These are phyloP conservation scores for Carallia pectinifolia DNA, from an alignment of 345 rosid species.

Conservation along the genomic window DNA sequence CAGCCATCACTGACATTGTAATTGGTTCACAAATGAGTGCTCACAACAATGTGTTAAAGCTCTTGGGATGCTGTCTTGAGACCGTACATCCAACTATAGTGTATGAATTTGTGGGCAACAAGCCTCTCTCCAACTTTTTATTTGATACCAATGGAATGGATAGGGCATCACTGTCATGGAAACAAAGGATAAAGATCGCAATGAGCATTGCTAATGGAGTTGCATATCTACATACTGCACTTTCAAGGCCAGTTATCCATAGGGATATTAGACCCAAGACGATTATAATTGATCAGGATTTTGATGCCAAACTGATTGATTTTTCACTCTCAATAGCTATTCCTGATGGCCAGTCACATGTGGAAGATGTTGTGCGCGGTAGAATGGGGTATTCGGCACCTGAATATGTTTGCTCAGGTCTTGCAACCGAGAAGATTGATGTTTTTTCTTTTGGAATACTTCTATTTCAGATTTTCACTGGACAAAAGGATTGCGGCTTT, in stretches of 20 bases:
- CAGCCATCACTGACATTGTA: neutral
- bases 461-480: neutral
- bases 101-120: neutral
- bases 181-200: neutral
- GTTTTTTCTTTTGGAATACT: neutral
- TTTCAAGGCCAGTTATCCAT: neutral
- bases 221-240: neutral
- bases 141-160: too few relatives aligned
- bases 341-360: too few relatives aligned
- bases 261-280: fast-evolving
- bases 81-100: neutral
- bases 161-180: neutral
- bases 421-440: neutral
- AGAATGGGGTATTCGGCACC: neutral
- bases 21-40: neutral
- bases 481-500: too few relatives aligned
- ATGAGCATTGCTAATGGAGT: neutral
- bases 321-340: too few relatives aligned
- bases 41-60: neutral
- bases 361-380: too few relatives aligned
- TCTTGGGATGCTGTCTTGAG: neutral
- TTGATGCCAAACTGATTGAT: too few relatives aligned
- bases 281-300: neutral
- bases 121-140: neutral
- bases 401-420: neutral